A percentile compares a stretch with the other conserved stretches of the same genome.
Evolutionary conservation across 129 eudicot genomes (phyloP).

Genomic region (Saposhnikovia divaricata): DNA sequence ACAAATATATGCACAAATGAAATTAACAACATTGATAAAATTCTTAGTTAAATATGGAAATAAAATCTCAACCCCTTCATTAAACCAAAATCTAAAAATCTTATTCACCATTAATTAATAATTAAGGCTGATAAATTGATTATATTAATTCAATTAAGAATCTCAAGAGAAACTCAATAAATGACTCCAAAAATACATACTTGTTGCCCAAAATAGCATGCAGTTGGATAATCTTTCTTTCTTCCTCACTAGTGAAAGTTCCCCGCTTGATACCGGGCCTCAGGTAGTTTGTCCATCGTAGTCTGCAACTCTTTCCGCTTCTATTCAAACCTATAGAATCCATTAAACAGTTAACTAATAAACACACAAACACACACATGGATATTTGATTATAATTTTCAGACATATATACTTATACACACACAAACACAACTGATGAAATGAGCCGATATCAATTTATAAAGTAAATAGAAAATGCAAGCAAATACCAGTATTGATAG

Average conservation of each 20-base stretch:
- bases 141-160: too few species aligned
- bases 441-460: neutral
- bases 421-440: too few species aligned
- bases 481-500: slow-evolving; percentile 28
- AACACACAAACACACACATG: neutral
- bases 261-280: slow-evolving; percentile 44
- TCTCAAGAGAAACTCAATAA: neutral
- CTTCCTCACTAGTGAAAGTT: slow-evolving; percentile 34
- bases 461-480: neutral
- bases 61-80: neutral
- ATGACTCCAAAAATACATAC: neutral
- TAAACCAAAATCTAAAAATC: neutral
- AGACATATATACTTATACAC: too few species aligned
- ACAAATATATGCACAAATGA: neutral
- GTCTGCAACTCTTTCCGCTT: slow-evolving; percentile 45
- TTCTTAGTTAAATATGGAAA: neutral
- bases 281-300: slow-evolving; percentile 43
- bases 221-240: slow-evolving; percentile 40
- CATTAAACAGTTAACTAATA: neutral
- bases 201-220: slow-evolving; percentile 42
- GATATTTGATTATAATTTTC: neutral
- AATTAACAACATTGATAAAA: neutral
- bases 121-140: neutral
- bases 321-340: slow-evolving; percentile 28
- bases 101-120: too few species aligned